Evolutionary conservation across 805 yeast genomes (phyloP), one percentile per base, ranked within the genome.

Genomic region (Lachancea quebecensis): DNA sequence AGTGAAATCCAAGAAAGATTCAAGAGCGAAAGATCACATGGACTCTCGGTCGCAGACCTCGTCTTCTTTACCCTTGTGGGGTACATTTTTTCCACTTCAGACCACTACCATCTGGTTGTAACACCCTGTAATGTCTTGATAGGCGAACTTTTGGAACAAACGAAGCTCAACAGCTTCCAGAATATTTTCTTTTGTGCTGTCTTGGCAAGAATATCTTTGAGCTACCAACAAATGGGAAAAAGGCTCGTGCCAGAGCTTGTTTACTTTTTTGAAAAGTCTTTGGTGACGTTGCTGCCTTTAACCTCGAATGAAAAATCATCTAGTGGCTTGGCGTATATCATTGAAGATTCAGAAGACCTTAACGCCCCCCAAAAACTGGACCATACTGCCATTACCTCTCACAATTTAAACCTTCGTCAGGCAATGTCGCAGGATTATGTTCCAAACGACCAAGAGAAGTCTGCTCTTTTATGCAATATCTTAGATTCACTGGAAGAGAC

Each of bases 21-120:
- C 25, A 58, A 66, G 40, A 56, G 58, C 11, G 55, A 56, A 8
- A 54, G 59, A 29, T 71, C 69, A 48, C 72, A 75, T 28, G 65
- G 60, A 36, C 54, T 66, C 12, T 67, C 77, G 3, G 51, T 50
- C 12, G 47, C 57, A 1, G 95, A 89, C 58, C 65, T 88, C 47
- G 65, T 86, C 5, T 77, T 84, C 48, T 85, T 82, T 57, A 71
- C 80, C 0, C 55, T 88, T 4, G 72, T 90, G 46, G 97, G 97
- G 6, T 70, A 74, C 44, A 60, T 89, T 4, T 93, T 85, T 59
- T 90, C 99, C 0, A 88, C 97, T 0, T 93, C 99, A 0, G 99
- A 93, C 70, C 90, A 88, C 60, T 91, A 85, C 66, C 99, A 93
- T 70, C 72, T 89, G 48, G 84, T 93, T 10, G 90, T 82, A 4